A percentile compares a stretch with the other conserved stretches of the same genome.
Evolutionary conservation across 1,139 yeast genomes (phyloP).

Genomic region (Pichiaceae sp.): DNA sequence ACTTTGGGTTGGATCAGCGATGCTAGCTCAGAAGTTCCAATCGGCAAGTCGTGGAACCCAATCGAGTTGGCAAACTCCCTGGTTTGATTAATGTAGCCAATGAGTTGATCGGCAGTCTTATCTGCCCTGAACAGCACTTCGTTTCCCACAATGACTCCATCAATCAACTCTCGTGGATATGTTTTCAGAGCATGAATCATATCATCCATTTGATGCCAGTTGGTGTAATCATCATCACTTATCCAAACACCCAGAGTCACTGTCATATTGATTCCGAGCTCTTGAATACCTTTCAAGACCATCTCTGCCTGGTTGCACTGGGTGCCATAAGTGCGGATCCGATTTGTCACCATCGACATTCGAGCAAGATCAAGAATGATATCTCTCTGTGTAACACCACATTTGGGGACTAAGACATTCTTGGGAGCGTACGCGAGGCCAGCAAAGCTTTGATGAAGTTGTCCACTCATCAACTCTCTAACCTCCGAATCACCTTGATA

Average conservation of each 20-base stretch:
- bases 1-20: conserved; percentile 29
- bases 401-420: conserved; percentile 40
- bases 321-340: conserved; percentile 52
- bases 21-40: conserved; percentile 53
- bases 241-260: conserved; percentile 62
- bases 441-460: conserved; percentile 33
- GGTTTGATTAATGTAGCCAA: conserved; percentile 35
- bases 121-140: conserved; percentile 56
- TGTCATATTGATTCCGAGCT: conserved; percentile 44
- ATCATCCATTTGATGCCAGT: conserved; percentile 33
- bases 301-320: conserved; percentile 52
- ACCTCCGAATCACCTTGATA: conserved; percentile 27
- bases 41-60: conserved; percentile 32
- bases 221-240: conserved; percentile 33
- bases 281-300: conserved; percentile 45
- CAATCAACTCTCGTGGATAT: conserved; percentile 41
- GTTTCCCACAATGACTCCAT: conserved; percentile 51
- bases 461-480: conserved; percentile 25
- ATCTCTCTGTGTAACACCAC: conserved; percentile 42
- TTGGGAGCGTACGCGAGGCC: conserved; percentile 58
- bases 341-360: conserved; percentile 48
- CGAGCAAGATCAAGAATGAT: conserved; percentile 47
- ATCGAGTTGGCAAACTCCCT: conserved; percentile 29
- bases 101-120: conserved; percentile 29
- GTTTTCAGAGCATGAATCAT: conserved; percentile 34